phyloP scores from a whole-genome alignment of 1,139 yeast genomes.

The Suhomyces ambrosiae region DNA sequence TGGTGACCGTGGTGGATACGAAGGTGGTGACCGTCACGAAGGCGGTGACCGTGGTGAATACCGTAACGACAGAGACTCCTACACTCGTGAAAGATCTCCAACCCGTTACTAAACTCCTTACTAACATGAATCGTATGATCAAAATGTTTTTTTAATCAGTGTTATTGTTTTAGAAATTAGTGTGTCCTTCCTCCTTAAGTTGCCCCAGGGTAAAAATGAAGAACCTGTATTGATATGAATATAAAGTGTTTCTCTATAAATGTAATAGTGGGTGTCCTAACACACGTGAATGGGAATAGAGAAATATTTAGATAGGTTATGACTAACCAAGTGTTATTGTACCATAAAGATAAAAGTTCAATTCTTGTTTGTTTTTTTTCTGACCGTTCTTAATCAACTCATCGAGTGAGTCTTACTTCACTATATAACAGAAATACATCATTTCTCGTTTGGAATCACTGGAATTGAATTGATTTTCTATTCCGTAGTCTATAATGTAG shows the following conservation, averaged over 20 bases:
- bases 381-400: not conserved
- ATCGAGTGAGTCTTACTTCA: not conserved
- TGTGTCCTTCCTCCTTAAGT: constrained; percentile 11
- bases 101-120: constrained; percentile 45
- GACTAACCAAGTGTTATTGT: constrained; percentile 1
- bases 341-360: constrained; percentile 3
- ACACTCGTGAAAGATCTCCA: constrained; percentile 62
- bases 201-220: constrained; percentile 11
- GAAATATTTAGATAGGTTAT: not conserved
- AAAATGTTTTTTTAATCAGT: constrained; percentile 7
- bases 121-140: constrained; percentile 2
- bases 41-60: constrained; percentile 46
- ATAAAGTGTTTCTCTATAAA: constrained; percentile 11
- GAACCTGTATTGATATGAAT: constrained; percentile 14
- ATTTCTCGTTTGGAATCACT: no score
- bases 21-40: constrained; percentile 44
- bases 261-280: constrained; percentile 11
- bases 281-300: not conserved
- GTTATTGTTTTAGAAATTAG: constrained; percentile 12
- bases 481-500: no score
- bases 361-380: constrained; percentile 2
- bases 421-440: no score
- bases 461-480: no score
- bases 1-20: constrained; percentile 25
- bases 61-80: constrained; percentile 45